Base-by-base conservation (phyloP, 148 eudicot species). In the Vaccinium darrowii region DNA sequence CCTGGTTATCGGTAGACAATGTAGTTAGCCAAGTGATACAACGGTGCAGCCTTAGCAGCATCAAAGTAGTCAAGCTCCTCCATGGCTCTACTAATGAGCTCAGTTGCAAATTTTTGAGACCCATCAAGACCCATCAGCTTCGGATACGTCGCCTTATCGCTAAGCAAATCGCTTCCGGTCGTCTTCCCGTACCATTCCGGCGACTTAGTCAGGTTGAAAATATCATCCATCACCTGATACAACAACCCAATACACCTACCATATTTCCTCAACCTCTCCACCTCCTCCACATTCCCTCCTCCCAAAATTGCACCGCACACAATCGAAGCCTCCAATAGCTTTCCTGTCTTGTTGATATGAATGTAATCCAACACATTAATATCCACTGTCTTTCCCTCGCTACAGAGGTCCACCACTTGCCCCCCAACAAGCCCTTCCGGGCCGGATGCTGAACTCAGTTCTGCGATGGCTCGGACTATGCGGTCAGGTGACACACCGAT, bases 141-240 rank as follows among this genome's bases (percentile, higher is more conserved):
- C 39, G 92, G 90, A 76, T 88, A 86, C 36, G 90, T 90, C 6
- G 89, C 87, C 84, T 86, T 90, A 52, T 86, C 86, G 18, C 52
- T 85, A 0, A 80, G 71, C 89, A 90, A 86, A 65, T 90, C 90
- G 56, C 88, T 88, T 4, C 88, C 89, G 0, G 91, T 89, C 43
- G 88, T 89, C 84, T 89, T 87, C 49, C 91, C 91, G 82, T 87
- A 73, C 79, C 85, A 84, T 74, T 86, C 88, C 19, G 88, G 71
- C n/a, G 85, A 71, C 79, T 86, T 78, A 5, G 90, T 86, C 53
- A 84, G 85, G 19, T 89, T 88, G 84, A 89, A 82, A 78, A 86
- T 85, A 80, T 89, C 90, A 76, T 87, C 91, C 80, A 89, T 89
- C 84, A 89, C 91, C 81, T 89, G 91, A 83, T 87, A 89, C 80